Base-by-base conservation (phyloP, 164 flowering plant species). In the Vitis cinerea region DNA sequence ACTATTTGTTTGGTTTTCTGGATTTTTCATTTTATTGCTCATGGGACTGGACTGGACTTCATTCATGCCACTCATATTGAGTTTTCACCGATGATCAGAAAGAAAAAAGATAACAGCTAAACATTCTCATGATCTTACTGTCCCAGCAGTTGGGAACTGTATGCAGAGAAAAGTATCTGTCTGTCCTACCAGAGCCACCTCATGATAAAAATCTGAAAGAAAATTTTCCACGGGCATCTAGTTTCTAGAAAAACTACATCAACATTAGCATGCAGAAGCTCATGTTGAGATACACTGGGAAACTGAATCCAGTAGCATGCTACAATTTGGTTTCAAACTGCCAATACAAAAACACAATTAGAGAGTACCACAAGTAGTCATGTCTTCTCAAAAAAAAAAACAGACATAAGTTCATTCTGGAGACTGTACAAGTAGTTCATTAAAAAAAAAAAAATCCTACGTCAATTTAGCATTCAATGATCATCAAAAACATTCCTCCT, bases 1-100 rank as follows among this genome's bases (percentile, higher is more conserved):
- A 63, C 70, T 68, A 63, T 49, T 65, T 64, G 66, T 82, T 30
- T 71, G 69, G 60, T 66, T 82, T 57, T 82, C 90, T 69, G 75
- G 75, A 64, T 80, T 80, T 79, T 73, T 81, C 80, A 74, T 63
- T 51, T 66, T 75, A 67, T 63, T 60, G 14, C 61, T 60, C 19
- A 13, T 31, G 9, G 48, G 29, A 13, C 15, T n/a, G 12, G 65
- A 64, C 5, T 19, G 44, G 31, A 17, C 57, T 57, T 59, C 70
- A 70, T 61, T 58, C 44, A 27, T 48, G 23, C 65, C 56, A 13
- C 52, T 68, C 60, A 59, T 57, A 9, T 19, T 51, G 58, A 27
- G 30, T 61, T 72, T 23, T 60, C 62, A 63, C 50, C 50, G 54
- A 66, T 50, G 66, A 54, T 31, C 15, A 27, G 8, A 8, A 2